Base-by-base conservation (phyloP, 345 rosid genomes). In the Eutrema yunnanense region DNA sequence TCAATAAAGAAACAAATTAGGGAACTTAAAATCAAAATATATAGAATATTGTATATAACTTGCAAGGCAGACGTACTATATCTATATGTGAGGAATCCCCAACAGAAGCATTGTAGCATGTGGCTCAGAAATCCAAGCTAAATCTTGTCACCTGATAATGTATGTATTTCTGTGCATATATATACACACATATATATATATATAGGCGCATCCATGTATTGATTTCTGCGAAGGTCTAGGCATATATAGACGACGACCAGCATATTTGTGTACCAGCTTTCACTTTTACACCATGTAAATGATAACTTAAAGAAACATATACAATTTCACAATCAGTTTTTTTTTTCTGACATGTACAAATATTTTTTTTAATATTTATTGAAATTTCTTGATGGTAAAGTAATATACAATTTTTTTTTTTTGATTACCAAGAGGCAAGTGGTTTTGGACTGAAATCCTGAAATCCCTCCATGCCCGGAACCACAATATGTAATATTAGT, bases 61-160 rank as follows among this genome's bases (percentile, higher is more conserved):
- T 46, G 42, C 5, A 62, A 62, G 67, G 52, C n/a, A 62, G n/a
- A 16, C 19, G 26, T 43, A 51, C 51, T 36, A 47, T 46, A 26
- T 51, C 51, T 36, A 47, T 46, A 26, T 51, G n/a, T 36, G 50
- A 73, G 26, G 42, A 55, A 42, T 37, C 4, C 47, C 19, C 53
- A 34, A 50, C 53, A 66, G 56, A 49, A 32, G 54, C n/a, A 67
- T 9, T 12, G 48, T 59, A 41, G 46, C 46, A 40, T n/a, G 71
- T 42, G 79, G 52, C 79, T 53, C 74, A 54, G 64, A 68, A 75
- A 75, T 62, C 59, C 16, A 75, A 43, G 69, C 67, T 32, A 68
- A 68, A 62, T 62, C 16, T 62, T 42, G 48, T 74, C 73, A 42
- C 55, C 62, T 41, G 30, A 67, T 74, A 33, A 62, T 67, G 61